These are phyloP conservation scores for Croton laevigatus DNA, from an alignment of 441 rosid genomes.

Conservation along the genomic window DNA sequence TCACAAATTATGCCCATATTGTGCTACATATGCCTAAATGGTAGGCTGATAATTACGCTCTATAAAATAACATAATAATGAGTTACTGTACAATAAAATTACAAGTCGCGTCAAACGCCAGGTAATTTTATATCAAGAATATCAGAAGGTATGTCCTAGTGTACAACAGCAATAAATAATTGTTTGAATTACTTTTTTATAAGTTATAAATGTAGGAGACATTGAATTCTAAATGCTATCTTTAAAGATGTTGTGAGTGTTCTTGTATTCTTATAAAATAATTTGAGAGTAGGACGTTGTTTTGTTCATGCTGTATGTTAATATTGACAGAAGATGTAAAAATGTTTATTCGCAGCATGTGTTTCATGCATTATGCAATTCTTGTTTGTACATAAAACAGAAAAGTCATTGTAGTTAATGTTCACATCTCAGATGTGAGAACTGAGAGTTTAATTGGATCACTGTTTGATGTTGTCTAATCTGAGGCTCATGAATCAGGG, in stretches of 20 bases:
- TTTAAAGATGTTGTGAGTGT: too few relatives aligned
- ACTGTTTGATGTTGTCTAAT: conserved; percentile 20
- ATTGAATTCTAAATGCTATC: not conserved
- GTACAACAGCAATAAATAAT: too few relatives aligned
- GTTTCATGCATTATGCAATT: not conserved
- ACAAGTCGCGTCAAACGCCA: not conserved
- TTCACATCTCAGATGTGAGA: not conserved
- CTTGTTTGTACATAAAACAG: not conserved
- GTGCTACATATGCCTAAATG: not conserved
- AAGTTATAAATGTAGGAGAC: not conserved
- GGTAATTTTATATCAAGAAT: not conserved
- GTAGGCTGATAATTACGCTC: not conserved
- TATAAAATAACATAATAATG: not conserved
- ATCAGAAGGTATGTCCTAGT: not conserved
- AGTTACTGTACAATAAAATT: not conserved
- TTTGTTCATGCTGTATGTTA: not conserved
- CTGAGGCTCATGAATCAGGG: conserved; percentile 35
- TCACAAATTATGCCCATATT: not conserved
- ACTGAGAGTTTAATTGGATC: not conserved
- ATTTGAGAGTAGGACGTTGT: not conserved
- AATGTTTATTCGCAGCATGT: not conserved
- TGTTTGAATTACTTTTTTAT: not conserved
- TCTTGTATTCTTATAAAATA: not conserved
- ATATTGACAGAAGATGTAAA: not conserved
- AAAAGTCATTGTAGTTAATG: not conserved